These are phyloP conservation scores for Alternaria atra DNA, from an alignment of 2,329 filamentous ascomycete species.

Conservation along the genomic window DNA sequence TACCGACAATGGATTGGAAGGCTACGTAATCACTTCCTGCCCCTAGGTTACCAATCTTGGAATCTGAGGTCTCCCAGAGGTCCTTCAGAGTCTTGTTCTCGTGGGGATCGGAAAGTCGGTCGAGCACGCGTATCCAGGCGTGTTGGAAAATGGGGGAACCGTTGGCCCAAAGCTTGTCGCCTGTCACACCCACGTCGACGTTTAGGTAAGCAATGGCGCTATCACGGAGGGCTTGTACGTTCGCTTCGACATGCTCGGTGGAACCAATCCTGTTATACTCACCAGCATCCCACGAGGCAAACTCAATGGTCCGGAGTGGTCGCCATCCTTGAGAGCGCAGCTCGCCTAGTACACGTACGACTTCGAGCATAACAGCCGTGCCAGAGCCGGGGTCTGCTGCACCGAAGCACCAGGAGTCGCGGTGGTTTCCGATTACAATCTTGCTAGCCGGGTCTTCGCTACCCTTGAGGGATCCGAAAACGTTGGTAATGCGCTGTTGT, in stretches of 20 bases:
- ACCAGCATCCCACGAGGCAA: slow-evolving; percentile 94
- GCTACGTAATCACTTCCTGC: slow-evolving; percentile 84
- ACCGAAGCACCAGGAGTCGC: slow-evolving; percentile 91
- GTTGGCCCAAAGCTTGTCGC: slow-evolving; percentile 76
- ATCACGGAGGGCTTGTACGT: slow-evolving; percentile 74
- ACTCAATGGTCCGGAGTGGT: slow-evolving; percentile 92
- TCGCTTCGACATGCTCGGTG: slow-evolving; percentile 92
- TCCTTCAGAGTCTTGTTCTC: slow-evolving; percentile 75
- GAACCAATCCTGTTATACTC: slow-evolving; percentile 95
- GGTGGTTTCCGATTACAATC: slow-evolving; percentile 90
- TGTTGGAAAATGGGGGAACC: slow-evolving; percentile 83
- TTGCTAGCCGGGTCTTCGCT: slow-evolving; percentile 83
- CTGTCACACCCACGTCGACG: slow-evolving; percentile 82
- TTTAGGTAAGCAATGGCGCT: slow-evolving; percentile 91
- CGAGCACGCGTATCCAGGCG: slow-evolving; percentile 75
- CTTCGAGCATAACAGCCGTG: slow-evolving; percentile 89
- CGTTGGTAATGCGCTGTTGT: slow-evolving; percentile 89
- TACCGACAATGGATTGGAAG: slow-evolving; percentile 91
- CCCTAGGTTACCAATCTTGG: slow-evolving; percentile 72
- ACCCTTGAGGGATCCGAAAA: slow-evolving; percentile 85
- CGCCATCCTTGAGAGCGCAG: slow-evolving; percentile 82
- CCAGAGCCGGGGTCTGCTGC: slow-evolving; percentile 84
- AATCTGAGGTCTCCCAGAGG: slow-evolving; percentile 74
- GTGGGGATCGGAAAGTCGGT: slow-evolving; percentile 76
- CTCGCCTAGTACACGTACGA: slow-evolving; percentile 84